Base-by-base conservation (phyloP, 257 asterid species). In the Asclepias syriaca region DNA sequence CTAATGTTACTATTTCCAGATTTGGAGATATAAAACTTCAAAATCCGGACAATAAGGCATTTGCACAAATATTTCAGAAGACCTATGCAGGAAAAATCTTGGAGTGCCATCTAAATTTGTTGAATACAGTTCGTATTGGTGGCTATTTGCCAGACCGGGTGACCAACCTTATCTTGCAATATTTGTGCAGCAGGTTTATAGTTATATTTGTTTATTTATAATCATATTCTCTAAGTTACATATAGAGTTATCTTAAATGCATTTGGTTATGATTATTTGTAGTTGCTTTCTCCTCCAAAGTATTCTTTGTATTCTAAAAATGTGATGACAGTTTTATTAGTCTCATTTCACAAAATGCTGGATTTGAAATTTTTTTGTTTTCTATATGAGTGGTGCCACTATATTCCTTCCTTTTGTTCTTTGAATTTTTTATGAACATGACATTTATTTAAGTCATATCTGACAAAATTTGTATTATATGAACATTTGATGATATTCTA, bases 21-120 rank as follows among this genome's bases (percentile, higher is more conserved):
- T 95, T 95, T 86, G 99, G 99, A 73, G 99, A 95, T 73, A 72
- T 86, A 74, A 90, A 95, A 80, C 92, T 92, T 80, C 96, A 95
- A 81, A 95, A 90, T 78, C 99, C 96, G 53, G 97, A 95, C 63
- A 90, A 90, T 79, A 92, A 85, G 82, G 95, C 88, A 48, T 95
- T 95, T 85, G 99, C 98, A 21, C 98, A 95, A 82, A 85, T 92
- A 91, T 95, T 95, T 81, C 99, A 95, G 87, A 90, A 92, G 87
- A 90, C 84, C 74, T 95, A 88, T 71, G 98, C 99, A 5, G 99
- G 96, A 60, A 90, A 89, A 84, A 88, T 95, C 74, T 81, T 95
- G 88, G 98, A 92, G 79, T 92, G 97, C 85, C 96, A 95, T 84
- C 77, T 95, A 60, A 95, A 89, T 84, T 80, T 92, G 82, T 81